A percentile compares a stretch with the other conserved stretches of the same genome.
Conservation (phyloP, 2,329 filamentous ascomycete genomes). For the Dactylonectria macrodidyma region DNA sequence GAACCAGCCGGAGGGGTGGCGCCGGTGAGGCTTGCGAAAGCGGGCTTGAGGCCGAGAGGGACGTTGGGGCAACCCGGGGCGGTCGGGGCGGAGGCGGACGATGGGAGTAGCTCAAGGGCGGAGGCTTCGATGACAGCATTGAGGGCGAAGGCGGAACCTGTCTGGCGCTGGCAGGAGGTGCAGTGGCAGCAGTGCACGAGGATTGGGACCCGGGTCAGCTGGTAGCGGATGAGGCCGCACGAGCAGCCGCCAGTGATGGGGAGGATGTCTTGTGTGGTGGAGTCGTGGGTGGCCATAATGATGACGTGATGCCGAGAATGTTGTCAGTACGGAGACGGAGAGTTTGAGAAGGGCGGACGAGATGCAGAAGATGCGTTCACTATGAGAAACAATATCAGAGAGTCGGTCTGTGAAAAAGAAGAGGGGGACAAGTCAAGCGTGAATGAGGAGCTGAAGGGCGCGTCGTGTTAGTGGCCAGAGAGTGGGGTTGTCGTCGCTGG, state of each 20-base stretch:
- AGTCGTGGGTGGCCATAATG: conserved; percentile 45
- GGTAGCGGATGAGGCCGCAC: conserved; percentile 79
- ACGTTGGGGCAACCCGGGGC: conserved; percentile 25
- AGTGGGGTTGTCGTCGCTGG: conserved; percentile 38
- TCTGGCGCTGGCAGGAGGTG: conserved; percentile 62
- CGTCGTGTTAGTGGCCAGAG: conserved; percentile 29
- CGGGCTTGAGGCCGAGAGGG: conserved; percentile 33
- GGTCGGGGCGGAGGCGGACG: conserved; percentile 43
- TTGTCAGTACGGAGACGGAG: no score
- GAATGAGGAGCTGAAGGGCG: background rate
- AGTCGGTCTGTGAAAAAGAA: conserved; percentile 19
- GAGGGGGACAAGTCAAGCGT: background rate
- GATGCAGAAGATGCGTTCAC: background rate
- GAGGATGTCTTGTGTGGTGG: conserved; percentile 43
- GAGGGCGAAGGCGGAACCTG: conserved; percentile 56
- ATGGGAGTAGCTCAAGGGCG: conserved; percentile 51
- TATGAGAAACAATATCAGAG: conserved; percentile 11
- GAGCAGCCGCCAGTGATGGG: conserved; percentile 69
- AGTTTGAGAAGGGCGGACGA: conserved; percentile 3
- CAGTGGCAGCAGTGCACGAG: conserved; percentile 64
- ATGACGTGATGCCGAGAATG: background rate
- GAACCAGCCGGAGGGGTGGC: conserved; percentile 33
- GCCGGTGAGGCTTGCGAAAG: conserved; percentile 41
- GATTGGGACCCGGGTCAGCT: conserved; percentile 70
- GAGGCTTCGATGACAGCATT: conserved; percentile 60